These are phyloP conservation scores for Hansenula lynferdii DNA, from an alignment of 1,139 yeast genomes.

Conservation along the genomic window DNA sequence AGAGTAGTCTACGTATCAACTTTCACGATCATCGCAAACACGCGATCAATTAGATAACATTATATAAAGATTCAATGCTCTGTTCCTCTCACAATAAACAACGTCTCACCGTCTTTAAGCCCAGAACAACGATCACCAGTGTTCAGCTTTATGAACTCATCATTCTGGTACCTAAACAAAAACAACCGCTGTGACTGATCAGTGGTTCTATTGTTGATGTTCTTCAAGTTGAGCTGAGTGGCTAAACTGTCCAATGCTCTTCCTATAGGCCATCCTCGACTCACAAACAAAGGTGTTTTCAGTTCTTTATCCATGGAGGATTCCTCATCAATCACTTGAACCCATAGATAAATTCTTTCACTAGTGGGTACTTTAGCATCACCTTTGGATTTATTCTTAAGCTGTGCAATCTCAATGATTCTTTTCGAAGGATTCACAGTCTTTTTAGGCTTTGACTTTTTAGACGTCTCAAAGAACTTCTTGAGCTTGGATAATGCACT, in stretches of 20 bases:
- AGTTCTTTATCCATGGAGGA: slow-evolving; percentile 25
- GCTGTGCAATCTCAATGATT: slow-evolving; percentile 33
- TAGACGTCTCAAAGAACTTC: slow-evolving; percentile 36
- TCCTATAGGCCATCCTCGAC: slow-evolving; percentile 72
- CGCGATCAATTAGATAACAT: too few relatives aligned
- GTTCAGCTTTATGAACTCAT: slow-evolving; percentile 28
- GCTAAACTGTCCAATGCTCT: slow-evolving; percentile 69
- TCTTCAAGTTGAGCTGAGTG: slow-evolving; percentile 45
- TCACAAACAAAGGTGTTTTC: slow-evolving; percentile 43
- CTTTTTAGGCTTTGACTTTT: slow-evolving; percentile 13
- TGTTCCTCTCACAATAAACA: slow-evolving; percentile 56
- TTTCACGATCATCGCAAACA: too few relatives aligned
- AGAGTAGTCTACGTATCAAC: too few relatives aligned
- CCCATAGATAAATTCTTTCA: slow-evolving; percentile 63
- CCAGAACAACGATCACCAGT: slow-evolving; percentile 40
- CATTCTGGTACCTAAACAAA: slow-evolving; percentile 23
- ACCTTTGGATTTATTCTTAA: slow-evolving; percentile 62
- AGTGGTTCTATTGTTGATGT: slow-evolving; percentile 48
- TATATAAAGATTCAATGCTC: too few relatives aligned
- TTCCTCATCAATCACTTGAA: slow-evolving; percentile 40
- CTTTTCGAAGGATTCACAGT: slow-evolving; percentile 21
- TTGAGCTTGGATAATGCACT: slow-evolving; percentile 43
- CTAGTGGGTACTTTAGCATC: slow-evolving; percentile 48
- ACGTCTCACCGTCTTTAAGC: slow-evolving; percentile 43
- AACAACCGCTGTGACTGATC: slow-evolving; percentile 29